Evolutionary conservation across 441 rosid species (phyloP).

Genomic region (Gossypium schwendimanii): DNA sequence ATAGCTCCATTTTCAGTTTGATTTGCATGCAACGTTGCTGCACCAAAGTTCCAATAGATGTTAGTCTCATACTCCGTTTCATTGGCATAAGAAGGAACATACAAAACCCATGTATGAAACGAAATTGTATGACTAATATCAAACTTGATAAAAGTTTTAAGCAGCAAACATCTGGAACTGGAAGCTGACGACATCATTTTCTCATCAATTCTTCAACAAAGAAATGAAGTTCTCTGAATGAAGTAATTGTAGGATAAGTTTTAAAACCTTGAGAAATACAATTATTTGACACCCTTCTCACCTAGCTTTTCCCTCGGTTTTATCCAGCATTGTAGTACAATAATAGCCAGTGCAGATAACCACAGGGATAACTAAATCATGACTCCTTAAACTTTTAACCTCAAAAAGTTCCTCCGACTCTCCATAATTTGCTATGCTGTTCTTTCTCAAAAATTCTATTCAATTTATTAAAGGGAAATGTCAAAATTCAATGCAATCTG

Average conservation of each 20-base stretch:
- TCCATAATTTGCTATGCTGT: neutral
- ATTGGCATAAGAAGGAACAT: neutral
- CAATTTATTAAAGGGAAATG: neutral
- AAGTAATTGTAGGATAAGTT: neutral
- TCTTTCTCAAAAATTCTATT: neutral
- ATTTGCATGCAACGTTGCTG: constrained; percentile 51
- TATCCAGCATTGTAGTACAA: neutral
- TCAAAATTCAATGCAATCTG: neutral
- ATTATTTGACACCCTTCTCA: neutral
- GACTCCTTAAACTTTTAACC: neutral
- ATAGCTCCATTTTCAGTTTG: constrained; percentile 68
- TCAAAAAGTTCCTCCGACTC: neutral
- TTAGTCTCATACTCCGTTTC: neutral
- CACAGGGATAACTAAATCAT: neutral
- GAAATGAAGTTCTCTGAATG: neutral
- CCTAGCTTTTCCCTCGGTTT: neutral
- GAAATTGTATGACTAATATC: constrained; percentile 1
- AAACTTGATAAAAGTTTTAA: constrained; percentile 17
- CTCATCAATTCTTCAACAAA: neutral
- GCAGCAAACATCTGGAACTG: neutral
- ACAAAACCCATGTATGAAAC: neutral
- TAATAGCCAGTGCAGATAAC: neutral
- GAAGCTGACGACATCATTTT: neutral
- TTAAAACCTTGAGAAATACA: neutral
- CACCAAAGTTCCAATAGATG: constrained; percentile 14